A percentile compares a stretch with the other conserved stretches of the same genome.
phyloP scores from a whole-genome alignment of 345 rosid genomes.

The Trapa incisa region DNA sequence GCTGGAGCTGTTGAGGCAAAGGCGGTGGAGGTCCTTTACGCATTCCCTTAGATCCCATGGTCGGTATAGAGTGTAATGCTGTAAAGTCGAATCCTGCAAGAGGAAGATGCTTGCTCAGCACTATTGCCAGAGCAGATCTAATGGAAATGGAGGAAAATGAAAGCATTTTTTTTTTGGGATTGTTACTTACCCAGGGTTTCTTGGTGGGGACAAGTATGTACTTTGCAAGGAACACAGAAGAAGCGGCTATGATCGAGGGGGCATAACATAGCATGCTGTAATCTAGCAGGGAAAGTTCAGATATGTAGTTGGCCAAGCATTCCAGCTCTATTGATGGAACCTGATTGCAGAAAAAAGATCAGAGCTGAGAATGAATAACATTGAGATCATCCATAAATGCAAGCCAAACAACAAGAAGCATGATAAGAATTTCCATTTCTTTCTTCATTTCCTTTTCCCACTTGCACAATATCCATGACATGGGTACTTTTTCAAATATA shows the following conservation, averaged over 20 bases:
- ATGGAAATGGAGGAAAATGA: neutral
- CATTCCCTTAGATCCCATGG: conserved; percentile 56
- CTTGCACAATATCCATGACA: neutral
- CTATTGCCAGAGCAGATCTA: neutral
- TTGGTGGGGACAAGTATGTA: conserved; percentile 54
- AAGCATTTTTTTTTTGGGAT: neutral
- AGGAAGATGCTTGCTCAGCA: neutral
- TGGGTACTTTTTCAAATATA: too few species aligned
- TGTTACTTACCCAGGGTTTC: conserved; percentile 68
- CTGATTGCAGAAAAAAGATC: conserved; percentile 16
- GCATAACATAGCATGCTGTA: conserved; percentile 59
- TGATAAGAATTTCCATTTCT: too few species aligned
- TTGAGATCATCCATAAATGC: too few species aligned
- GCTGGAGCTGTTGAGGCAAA: conserved; percentile 35
- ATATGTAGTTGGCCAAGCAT: conserved; percentile 65
- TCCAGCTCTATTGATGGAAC: conserved; percentile 61
- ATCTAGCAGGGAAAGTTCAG: conserved; percentile 72
- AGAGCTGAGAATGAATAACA: neutral
- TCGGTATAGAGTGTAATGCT: conserved; percentile 70
- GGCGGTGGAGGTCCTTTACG: conserved; percentile 55
- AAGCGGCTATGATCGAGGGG: conserved; percentile 79
- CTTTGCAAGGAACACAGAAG: conserved; percentile 75
- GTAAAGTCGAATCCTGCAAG: conserved; percentile 62
- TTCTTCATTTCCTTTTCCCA: neutral
- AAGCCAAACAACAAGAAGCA: neutral